These are phyloP conservation scores for Ceratocystis alfenasii DNA, from an alignment of 2,329 filamentous ascomycete species.

Conservation along the genomic window DNA sequence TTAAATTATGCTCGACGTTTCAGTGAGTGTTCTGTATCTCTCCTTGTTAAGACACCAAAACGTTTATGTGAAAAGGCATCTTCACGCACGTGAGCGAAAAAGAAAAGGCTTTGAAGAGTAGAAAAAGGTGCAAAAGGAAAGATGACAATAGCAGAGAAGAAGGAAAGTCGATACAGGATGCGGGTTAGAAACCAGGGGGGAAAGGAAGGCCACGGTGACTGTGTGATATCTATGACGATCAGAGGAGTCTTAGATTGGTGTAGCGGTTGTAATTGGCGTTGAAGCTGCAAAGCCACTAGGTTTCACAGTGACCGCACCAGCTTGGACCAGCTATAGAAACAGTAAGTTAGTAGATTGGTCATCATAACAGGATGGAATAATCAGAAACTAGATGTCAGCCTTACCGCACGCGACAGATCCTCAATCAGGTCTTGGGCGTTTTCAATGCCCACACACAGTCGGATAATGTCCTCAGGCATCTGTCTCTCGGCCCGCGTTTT, in stretches of 20 bases:
- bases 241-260: conserved; percentile 8
- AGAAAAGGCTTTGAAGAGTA: conserved; percentile 10
- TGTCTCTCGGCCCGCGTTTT: conserved; percentile 81
- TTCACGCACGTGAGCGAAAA: conserved; percentile 11
- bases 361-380: not conserved
- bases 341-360: conserved; percentile 25
- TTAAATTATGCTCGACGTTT: conserved; percentile 16
- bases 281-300: conserved; percentile 19
- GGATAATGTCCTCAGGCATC: conserved; percentile 93
- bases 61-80: conserved; percentile 19
- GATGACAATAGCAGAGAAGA: conserved; percentile 4
- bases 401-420: conserved; percentile 78
- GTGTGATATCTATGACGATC: too few species aligned
- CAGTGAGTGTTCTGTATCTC: conserved; percentile 23
- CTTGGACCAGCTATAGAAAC: conserved; percentile 65
- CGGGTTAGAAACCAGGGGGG: not conserved
- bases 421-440: conserved; percentile 85
- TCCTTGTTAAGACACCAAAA: conserved; percentile 22
- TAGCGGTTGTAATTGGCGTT: conserved; percentile 20
- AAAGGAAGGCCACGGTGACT: conserved; percentile 6
- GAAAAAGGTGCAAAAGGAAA: conserved; percentile 9
- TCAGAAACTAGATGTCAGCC: conserved; percentile 31
- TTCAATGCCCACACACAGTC: conserved; percentile 92
- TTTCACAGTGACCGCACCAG: conserved; percentile 78
- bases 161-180: not conserved